These are phyloP conservation scores for Schwanniomyces pseudopolymorphus DNA, from an alignment of 805 yeast genomes.

Conservation along the genomic window DNA sequence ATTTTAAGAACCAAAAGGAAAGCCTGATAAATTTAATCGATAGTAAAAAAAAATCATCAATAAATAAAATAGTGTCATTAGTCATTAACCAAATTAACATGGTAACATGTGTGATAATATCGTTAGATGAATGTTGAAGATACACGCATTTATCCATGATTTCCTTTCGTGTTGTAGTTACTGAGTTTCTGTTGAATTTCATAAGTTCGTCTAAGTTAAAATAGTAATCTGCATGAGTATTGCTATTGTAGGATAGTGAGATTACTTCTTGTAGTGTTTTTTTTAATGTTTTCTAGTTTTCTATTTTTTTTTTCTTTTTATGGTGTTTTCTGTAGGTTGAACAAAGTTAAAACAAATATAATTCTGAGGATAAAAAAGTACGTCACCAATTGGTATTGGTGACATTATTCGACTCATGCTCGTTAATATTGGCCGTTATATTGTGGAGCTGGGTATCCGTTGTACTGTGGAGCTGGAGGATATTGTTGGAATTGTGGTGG, in stretches of 20 bases:
- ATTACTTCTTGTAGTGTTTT: not conserved
- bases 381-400: not conserved
- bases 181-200: not conserved
- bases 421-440: conserved; percentile 9
- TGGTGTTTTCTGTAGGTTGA: not conserved
- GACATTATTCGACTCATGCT: not conserved
- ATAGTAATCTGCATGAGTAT: not conserved
- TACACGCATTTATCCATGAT: not conserved
- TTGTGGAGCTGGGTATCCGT: conserved; percentile 20
- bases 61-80: conserved; percentile 4
- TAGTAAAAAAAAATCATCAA: conserved; percentile 1
- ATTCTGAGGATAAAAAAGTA: conserved; percentile 1
- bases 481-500: conserved; percentile 22
- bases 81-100: conserved; percentile 1
- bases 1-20: conserved; percentile 7
- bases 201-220: not conserved
- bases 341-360: conserved; percentile 2
- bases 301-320: not conserved
- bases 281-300: not conserved
- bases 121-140: conserved; percentile 4
- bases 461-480: conserved; percentile 13
- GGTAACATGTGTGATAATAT: not conserved
- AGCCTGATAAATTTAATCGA: not conserved
- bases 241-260: not conserved
- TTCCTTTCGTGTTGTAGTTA: conserved; percentile 1